A percentile compares a stretch with the other conserved stretches of the same genome.
Evolutionary conservation across 768 basidiomycete genomes (phyloP).

Genomic region (Phanerochaete carnosa): DNA sequence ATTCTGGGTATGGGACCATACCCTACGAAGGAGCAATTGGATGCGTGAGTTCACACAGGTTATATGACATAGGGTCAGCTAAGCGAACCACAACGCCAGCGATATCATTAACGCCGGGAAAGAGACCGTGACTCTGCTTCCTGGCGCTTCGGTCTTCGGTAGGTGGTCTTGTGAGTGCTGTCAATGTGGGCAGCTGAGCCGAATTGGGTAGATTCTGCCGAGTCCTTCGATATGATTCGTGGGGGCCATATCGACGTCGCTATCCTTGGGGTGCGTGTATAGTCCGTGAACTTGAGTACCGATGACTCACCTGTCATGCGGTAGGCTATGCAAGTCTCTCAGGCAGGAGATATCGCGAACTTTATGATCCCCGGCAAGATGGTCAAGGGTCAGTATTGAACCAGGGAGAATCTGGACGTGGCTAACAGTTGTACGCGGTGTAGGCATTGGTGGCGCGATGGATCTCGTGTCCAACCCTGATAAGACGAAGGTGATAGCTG

Average conservation of each 20-base stretch:
- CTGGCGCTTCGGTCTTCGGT: conserved; percentile 92
- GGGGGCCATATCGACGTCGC: conserved; percentile 94
- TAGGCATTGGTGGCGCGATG: conserved; percentile 95
- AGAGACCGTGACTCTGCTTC: conserved; percentile 89
- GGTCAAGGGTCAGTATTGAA: conserved; percentile 56
- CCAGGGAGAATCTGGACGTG: neutral
- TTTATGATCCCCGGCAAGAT: conserved; percentile 98
- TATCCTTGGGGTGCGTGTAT: conserved; percentile 76
- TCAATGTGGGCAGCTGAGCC: neutral
- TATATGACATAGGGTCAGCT: neutral
- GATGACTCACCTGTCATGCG: conserved; percentile 3
- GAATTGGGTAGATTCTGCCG: conserved; percentile 64
- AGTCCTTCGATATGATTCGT: conserved; percentile 97
- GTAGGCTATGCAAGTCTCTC: conserved; percentile 94
- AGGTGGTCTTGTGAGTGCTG: conserved; percentile 21
- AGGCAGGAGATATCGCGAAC: conserved; percentile 92
- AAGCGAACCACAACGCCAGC: conserved; percentile 31
- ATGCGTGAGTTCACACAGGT: conserved; percentile 54
- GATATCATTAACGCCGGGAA: conserved; percentile 96
- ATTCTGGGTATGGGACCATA: conserved; percentile 91
- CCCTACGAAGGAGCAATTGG: conserved; percentile 73
- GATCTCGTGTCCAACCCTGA: conserved; percentile 96
- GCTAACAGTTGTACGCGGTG: neutral
- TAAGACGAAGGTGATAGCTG: conserved; percentile 86
- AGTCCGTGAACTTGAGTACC: neutral